Conservation (phyloP, 768 basidiomycete genomes). For the Trametes coccinea region DNA sequence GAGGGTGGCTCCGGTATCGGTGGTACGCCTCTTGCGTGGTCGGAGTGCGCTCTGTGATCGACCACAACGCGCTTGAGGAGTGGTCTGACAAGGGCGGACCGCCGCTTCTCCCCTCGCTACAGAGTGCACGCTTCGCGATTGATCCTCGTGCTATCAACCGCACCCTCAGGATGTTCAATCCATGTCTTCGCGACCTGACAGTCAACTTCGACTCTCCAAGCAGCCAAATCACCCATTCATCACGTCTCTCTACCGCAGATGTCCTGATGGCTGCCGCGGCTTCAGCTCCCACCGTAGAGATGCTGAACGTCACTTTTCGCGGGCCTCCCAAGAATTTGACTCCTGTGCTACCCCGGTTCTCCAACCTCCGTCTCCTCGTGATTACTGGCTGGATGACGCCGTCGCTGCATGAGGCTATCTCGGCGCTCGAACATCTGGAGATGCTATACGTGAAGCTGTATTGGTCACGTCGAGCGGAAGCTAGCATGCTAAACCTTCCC, state of each 20-base stretch:
- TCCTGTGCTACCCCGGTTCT: constrained; percentile 1
- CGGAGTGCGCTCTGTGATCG: constrained; percentile 1
- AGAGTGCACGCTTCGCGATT: background rate
- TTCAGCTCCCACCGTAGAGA: background rate
- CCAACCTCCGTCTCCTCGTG: constrained; percentile 4
- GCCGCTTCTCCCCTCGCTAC: background rate
- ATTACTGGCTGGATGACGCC: constrained; percentile 11
- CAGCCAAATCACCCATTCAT: background rate
- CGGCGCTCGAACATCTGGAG: background rate
- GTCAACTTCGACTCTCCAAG: constrained; percentile 3
- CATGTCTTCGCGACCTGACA: background rate
- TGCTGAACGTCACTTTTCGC: constrained; percentile 8
- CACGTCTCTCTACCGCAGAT: background rate
- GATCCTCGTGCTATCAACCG: constrained; percentile 6
- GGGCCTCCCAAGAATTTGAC: background rate
- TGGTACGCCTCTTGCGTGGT: constrained; percentile 9
- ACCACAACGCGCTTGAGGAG: constrained; percentile 6
- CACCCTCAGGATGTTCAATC: background rate
- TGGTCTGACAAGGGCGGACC: constrained; percentile 11
- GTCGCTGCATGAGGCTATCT: constrained; percentile 5
- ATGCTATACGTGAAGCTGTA: constrained; percentile 10
- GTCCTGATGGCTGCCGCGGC: background rate
- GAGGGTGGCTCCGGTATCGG: constrained; percentile 8
- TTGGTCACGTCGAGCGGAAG: constrained; percentile 4
- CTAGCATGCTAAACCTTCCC: background rate